phyloP scores from a whole-genome alignment of 192 early-diverging fungal species.

The Coemansia sp. region DNA sequence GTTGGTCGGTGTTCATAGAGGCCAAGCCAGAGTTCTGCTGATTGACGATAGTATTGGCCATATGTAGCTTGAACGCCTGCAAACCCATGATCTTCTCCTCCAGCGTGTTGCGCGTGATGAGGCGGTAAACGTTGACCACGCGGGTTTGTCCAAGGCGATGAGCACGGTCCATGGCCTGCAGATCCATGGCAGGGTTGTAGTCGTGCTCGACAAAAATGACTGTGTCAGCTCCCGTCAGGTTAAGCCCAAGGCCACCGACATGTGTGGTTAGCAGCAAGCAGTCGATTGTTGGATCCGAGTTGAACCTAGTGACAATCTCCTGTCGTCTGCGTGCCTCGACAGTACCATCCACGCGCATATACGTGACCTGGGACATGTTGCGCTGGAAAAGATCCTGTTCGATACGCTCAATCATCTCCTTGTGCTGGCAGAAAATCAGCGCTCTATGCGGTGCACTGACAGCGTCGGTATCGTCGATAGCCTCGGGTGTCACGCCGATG shows the following conservation, averaged over 20 bases:
- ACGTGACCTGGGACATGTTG: constrained; percentile 84
- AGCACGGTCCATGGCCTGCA: constrained; percentile 99
- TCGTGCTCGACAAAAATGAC: constrained; percentile 99
- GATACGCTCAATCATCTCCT: constrained; percentile 95
- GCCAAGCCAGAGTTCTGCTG: constrained; percentile 92
- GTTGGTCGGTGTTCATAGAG: constrained; percentile 95
- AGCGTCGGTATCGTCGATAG: constrained; percentile 6
- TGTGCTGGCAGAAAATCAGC: constrained; percentile 94
- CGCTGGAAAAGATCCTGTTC: constrained; percentile 83
- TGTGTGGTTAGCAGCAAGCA: constrained; percentile 92
- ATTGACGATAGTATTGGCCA: constrained; percentile 93
- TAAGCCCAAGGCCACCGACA: constrained; percentile 95
- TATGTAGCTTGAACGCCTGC: constrained; percentile 98
- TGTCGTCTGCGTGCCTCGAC: constrained; percentile 80
- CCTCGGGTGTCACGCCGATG: constrained; percentile 64
- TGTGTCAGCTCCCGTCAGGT: constrained; percentile 98
- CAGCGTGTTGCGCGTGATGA: constrained; percentile 94
- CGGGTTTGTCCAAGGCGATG: constrained; percentile 97
- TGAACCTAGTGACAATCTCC: constrained; percentile 91
- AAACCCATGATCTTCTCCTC: constrained; percentile 99
- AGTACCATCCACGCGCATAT: constrained; percentile 90
- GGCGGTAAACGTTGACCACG: constrained; percentile 96
- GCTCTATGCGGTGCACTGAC: constrained; percentile 84
- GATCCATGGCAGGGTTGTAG: constrained; percentile 99
- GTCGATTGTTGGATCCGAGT: constrained; percentile 94